Base-by-base conservation (phyloP, 768 basidiomycete genomes). In the Rhodotorula sphaerocarpa region DNA sequence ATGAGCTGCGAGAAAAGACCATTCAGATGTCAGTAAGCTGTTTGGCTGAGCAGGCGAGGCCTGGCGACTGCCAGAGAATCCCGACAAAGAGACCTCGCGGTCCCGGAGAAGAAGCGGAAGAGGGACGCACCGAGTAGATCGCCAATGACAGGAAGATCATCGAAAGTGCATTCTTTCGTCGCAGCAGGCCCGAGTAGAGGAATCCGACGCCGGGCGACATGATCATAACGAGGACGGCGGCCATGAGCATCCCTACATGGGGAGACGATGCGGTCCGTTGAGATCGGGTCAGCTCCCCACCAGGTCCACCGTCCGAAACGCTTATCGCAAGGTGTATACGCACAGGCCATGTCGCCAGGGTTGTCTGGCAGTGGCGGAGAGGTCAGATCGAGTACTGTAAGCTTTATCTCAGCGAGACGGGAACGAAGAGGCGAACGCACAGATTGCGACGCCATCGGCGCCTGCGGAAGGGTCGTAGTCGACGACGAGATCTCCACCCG, bases 91-190 rank as follows among this genome's bases (percentile, higher is more conserved):
- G n/a, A n/a, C n/a, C n/a, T n/a, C n/a, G n/a, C n/a, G n/a, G n/a
- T n/a, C n/a, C n/a, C n/a, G n/a, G 52, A 23, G 27, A 23, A 16
- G 52, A 39, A 39, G 36, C 36, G 36, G 36, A 39, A 39, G 36
- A 39, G 16, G 36, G 16, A 39, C 36, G 11, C 27, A 62, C 65
- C 59, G 73, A 72, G 55, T 76, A 68, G 51, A 75, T 75, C 14
- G 75, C 75, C 41, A 77, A 55, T 5, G 70, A 69, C 11, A 78
- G 60, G 72, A 74, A 74, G 43, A 79, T 64, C 75, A 77, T 77
- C 27, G 75, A 76, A 15, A 79, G 72, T 0, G 78, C 78, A 61
- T 78, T 79, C 69, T 78, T 79, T 4, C 77, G 59, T 27, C 78
- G 64, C 23, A 79, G 65, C 2, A 66, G 64, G 23, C 64, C 64